Conservation (phyloP, 148 eudicot species). For the Vaccinium macrocarpon region DNA sequence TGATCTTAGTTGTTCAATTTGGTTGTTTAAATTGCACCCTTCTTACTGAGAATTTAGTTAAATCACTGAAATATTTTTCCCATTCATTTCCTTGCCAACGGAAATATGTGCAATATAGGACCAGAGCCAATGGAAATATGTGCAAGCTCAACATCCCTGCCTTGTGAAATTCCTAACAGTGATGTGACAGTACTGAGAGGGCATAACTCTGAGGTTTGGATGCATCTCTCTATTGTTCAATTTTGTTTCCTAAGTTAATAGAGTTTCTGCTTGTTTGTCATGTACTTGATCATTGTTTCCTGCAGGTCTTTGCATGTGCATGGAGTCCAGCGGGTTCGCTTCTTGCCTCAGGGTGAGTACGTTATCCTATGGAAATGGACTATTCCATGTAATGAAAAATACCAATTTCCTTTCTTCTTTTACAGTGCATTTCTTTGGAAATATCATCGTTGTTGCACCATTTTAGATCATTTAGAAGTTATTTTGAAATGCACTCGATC, state of each 20-base stretch:
- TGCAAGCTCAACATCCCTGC: constrained; percentile 29
- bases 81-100: neutral
- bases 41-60: neutral
- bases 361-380: neutral
- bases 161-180: constrained; percentile 43
- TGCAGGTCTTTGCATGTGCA: constrained; percentile 72
- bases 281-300: constrained; percentile 11
- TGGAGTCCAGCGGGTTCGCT: constrained; percentile 71
- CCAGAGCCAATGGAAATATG: constrained; percentile 57
- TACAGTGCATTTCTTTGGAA: neutral
- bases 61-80: neutral
- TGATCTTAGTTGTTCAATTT: neutral
- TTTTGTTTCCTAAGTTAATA: neutral
- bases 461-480: neutral
- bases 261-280: neutral
- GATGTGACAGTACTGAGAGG: constrained; percentile 61
- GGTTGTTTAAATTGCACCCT: neutral
- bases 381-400: neutral
- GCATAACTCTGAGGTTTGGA: constrained; percentile 64
- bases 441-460: neutral
- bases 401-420: neutral
- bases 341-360: constrained; percentile 68
- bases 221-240: neutral
- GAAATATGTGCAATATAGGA: constrained; percentile 26
- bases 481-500: constrained; percentile 3